Base-by-base conservation (phyloP, 768 basidiomycete genomes). In the Leccinum arenicola region DNA sequence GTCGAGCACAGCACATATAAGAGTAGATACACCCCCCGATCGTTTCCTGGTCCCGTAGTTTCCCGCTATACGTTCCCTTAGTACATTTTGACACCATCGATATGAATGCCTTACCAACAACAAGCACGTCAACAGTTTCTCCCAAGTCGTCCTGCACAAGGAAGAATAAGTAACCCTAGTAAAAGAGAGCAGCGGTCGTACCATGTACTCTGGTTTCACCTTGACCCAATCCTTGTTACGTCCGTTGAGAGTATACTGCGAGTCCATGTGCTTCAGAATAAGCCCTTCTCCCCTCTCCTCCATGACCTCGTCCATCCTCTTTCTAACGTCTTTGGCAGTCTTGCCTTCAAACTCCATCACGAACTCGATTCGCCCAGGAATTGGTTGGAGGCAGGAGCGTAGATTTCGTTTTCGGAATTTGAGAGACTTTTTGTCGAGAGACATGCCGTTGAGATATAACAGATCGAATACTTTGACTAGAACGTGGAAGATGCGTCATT, bases 381-480 rank as follows among this genome's bases (percentile, higher is more conserved):
- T 79, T 63, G 84, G 82, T 61, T 80, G 83, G 55, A 95, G 74
- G 61, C 88, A 88, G 3, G 81, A 76, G 6, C 78, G 79, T 65
- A 97, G 75, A 64, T 94, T 89, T 54, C 84, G 82, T 73, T 94
- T 95, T 35, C 97, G 86, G 66, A 88, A 86, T 38, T 80, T 78
- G 23, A 90, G 81, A 0, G 89, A 84, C 64, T 82, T 85, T 55
- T 87, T 80, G 50, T 94, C 79, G 3, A 96, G 81, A 4, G 88
- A 87, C 69, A 81, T 80, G n/a, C 88, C 89, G 63, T 95, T 95
- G 58, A 97, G 80, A 68, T 91, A 94, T 1, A 99, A 77, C 21
- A 98, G 78, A 72, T 99, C 97, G 68, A 99, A 98, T 10, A 98
- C 84, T 74, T 97, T 98, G 83, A 97, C 95, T 98, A 61, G n/a